These are phyloP conservation scores for Lithospermum erythrorhizon DNA, from an alignment of 257 asterid species.

Conservation along the genomic window DNA sequence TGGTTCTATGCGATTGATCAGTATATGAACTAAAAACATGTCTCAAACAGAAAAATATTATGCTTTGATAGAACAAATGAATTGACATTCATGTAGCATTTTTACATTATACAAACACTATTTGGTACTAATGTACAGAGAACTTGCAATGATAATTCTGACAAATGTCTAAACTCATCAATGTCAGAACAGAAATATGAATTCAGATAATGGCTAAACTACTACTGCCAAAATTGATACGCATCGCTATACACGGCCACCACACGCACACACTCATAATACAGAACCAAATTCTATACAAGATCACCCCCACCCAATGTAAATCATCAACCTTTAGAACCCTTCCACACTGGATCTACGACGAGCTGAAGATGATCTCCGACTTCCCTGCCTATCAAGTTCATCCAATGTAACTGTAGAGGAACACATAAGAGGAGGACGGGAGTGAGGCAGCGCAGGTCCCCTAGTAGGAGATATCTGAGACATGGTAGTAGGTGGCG, in stretches of 20 bases:
- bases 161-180: background rate
- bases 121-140: background rate
- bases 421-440: slow-evolving; percentile 49
- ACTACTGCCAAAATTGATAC: background rate
- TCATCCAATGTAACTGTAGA: slow-evolving; percentile 41
- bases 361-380: slow-evolving; percentile 42
- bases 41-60: too few relatives aligned
- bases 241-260: background rate
- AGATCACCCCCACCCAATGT: background rate
- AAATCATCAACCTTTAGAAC: slow-evolving; percentile 30
- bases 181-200: background rate
- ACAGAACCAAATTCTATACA: background rate
- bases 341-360: slow-evolving; percentile 62
- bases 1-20: too few relatives aligned
- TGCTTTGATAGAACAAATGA: too few relatives aligned
- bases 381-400: slow-evolving; percentile 43
- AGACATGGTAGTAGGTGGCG: slow-evolving; percentile 35
- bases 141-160: background rate
- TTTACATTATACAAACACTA: slow-evolving; percentile 13
- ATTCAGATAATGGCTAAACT: background rate
- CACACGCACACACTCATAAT: background rate
- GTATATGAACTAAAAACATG: too few relatives aligned
- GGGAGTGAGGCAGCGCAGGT: slow-evolving; percentile 15
- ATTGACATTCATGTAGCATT: slow-evolving; percentile 31
- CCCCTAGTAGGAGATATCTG: slow-evolving; percentile 30